Base-by-base conservation (phyloP, 495 filamentous ascomycete species). In the Aspergillus leporis region DNA sequence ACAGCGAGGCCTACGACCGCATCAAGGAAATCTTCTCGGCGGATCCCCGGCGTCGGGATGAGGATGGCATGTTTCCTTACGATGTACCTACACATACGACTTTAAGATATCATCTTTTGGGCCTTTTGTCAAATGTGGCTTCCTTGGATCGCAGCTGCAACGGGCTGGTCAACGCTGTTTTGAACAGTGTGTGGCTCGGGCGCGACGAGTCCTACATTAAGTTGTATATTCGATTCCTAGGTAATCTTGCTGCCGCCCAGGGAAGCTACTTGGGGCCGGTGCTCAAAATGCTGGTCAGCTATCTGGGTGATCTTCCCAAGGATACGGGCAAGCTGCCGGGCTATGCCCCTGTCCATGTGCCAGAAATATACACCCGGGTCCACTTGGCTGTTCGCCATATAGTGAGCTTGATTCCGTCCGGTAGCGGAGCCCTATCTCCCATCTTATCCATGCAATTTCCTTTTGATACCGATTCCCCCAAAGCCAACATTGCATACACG, bases 141-240 rank as follows among this genome's bases (percentile, higher is more conserved):
- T 72, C 84, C 22, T 77, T 99, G 25, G 81, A 87, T 61, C 85
- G 83, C 63, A 83, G 83, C 48, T 97, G 90, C 73, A 83, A 85
- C 19, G 85, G 86, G 2, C 74, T 99, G 32, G 85, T 97, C 38
- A 77, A 84, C 60, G 85, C 86, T 22, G 77, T 96, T 10, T 74
- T 97, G 32, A 76, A 82, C 58, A 90, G 85, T 70, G 78, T 85
- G 38, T 99, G 94, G 94, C 81, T 97, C 43, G 91, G 89, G 10
- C 82, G 92, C 51, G 90, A 93, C 65, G 87, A 92, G 57, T 75
- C 81, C 4, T 97, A 95, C 72, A 81, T 92, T 40, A 85, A 85
- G 58, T 79, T 90, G 3, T 98, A 89, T 72, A 84, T 89, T 49
- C 83, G 90, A 52, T 90, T 98, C 51, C 70, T 98, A 28, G 90